Percentiles rank a stretch among this genome's conserved stretches.
These are phyloP conservation scores for Dalechampia spathulata DNA, from an alignment of 441 rosid species.

Conservation along the genomic window DNA sequence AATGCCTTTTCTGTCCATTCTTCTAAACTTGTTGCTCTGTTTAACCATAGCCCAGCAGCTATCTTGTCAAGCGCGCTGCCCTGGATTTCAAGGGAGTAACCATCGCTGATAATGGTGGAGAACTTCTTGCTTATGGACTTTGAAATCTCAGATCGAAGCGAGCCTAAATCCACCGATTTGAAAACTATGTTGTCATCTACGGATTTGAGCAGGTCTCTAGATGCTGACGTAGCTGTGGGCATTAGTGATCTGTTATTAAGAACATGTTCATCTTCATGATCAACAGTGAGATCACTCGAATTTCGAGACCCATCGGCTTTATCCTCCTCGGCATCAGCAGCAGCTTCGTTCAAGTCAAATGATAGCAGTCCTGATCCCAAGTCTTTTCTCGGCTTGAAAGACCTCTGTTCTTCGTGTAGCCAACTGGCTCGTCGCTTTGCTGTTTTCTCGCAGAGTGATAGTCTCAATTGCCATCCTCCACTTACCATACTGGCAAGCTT, in stretches of 20 bases:
- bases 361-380: slow-evolving; percentile 26
- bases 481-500: slow-evolving; percentile 48
- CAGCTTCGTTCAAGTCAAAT: slow-evolving; percentile 79
- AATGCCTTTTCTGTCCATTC: slow-evolving; percentile 73
- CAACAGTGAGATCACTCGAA: slow-evolving; percentile 80
- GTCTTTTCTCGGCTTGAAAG: slow-evolving; percentile 54
- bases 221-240: slow-evolving; percentile 33
- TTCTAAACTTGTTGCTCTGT: slow-evolving; percentile 52
- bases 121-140: slow-evolving; percentile 45
- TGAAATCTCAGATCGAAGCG: slow-evolving; percentile 30
- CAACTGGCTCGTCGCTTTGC: slow-evolving; percentile 67
- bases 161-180: slow-evolving; percentile 60
- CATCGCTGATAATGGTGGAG: slow-evolving; percentile 26
- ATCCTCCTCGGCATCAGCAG: slow-evolving; percentile 46
- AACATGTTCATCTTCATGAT: slow-evolving; percentile 60
- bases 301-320: slow-evolving; percentile 67
- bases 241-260: slow-evolving; percentile 37
- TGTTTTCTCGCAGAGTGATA: slow-evolving; percentile 50
- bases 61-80: slow-evolving; percentile 69
- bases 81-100: slow-evolving; percentile 38
- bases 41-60: slow-evolving; percentile 57
- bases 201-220: slow-evolving; percentile 42
- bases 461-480: slow-evolving; percentile 60
- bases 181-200: slow-evolving; percentile 57
- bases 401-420: slow-evolving; percentile 39